phyloP scores from a whole-genome alignment of 2,329 filamentous ascomycete genomes.

The Exutisphaerella laricina region DNA sequence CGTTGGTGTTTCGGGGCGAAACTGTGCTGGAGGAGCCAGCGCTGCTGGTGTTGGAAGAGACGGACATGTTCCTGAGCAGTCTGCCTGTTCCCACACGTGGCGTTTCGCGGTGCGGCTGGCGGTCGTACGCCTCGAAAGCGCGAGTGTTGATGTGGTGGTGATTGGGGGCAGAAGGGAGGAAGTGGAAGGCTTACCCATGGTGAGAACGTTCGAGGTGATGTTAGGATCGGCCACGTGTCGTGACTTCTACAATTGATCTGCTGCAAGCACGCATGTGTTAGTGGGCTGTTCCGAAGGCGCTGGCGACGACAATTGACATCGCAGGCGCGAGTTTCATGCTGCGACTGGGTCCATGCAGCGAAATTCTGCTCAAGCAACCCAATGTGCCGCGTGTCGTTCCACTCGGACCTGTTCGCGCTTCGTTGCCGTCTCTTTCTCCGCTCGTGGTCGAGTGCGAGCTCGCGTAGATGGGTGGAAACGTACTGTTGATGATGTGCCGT shows the following conservation, averaged over 20 bases:
- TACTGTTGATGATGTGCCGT: conserved; percentile 1
- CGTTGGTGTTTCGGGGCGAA: conserved; percentile 5
- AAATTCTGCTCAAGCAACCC: conserved; percentile 15
- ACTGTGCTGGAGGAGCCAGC: conserved; percentile 7
- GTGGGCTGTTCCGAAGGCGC: conserved; percentile 10
- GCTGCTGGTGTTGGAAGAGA: conserved; percentile 14
- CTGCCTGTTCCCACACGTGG: conserved; percentile 15
- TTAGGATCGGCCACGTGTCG: conserved; percentile 21
- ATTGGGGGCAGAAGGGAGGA: conserved; percentile 16
- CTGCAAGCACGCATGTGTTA: conserved; percentile 20
- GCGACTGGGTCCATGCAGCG: conserved; percentile 10
- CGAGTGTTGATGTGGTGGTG: conserved; percentile 17
- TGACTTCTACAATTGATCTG: conserved; percentile 24
- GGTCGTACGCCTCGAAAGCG: conserved; percentile 11
- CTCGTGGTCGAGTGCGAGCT: neutral
- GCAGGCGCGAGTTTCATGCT: conserved; percentile 13
- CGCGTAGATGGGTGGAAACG: neutral
- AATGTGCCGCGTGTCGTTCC: conserved; percentile 23
- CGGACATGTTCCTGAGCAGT: conserved; percentile 19
- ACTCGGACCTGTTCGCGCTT: conserved; percentile 7
- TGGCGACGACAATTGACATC: conserved; percentile 6
- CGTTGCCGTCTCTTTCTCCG: neutral
- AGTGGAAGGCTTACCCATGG: conserved; percentile 32
- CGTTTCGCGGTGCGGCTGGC: conserved; percentile 14
- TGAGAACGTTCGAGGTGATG: conserved; percentile 25